Conservation (phyloP, 2,329 filamentous ascomycete species). For the Ceratocystis eucalypticola region DNA sequence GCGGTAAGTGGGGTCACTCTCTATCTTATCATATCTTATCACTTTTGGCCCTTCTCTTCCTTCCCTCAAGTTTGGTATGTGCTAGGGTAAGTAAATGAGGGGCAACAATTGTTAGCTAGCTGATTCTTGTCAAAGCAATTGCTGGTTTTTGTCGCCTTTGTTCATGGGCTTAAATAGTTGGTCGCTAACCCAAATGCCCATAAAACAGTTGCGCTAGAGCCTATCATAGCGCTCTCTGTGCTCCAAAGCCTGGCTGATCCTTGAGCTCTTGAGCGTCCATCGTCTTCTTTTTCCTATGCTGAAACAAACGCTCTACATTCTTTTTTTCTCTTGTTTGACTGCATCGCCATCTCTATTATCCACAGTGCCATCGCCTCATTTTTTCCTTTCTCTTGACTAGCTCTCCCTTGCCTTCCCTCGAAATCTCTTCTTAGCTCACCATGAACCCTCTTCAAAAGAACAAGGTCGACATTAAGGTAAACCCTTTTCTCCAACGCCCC, state of each 20-base stretch:
- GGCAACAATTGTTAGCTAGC: too few relatives aligned
- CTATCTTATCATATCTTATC: constrained; percentile 3
- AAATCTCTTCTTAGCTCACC: neutral
- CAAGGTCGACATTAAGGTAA: constrained; percentile 90
- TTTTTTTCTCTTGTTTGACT: neutral
- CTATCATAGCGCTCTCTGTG: too few relatives aligned
- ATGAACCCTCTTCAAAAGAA: constrained; percentile 99
- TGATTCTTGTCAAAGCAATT: too few relatives aligned
- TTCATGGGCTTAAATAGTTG: neutral
- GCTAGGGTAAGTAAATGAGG: neutral
- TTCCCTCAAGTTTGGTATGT: neutral
- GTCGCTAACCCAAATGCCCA: neutral
- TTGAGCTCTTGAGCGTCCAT: neutral
- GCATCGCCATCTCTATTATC: constrained; percentile 3
- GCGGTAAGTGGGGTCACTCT: neutral
- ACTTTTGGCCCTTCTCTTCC: neutral
- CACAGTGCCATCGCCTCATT: neutral
- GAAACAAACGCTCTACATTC: constrained; percentile 3
- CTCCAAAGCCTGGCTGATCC: neutral
- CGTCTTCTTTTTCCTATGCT: neutral
- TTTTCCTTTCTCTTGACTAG: too few relatives aligned
- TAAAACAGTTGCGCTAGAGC: neutral
- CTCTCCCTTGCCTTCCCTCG: neutral
- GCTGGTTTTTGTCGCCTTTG: neutral
- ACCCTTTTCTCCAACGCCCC: constrained; percentile 27